Base-by-base conservation (phyloP, 1,284 basidiomycete species). In the Taiwanofungus camphoratus region DNA sequence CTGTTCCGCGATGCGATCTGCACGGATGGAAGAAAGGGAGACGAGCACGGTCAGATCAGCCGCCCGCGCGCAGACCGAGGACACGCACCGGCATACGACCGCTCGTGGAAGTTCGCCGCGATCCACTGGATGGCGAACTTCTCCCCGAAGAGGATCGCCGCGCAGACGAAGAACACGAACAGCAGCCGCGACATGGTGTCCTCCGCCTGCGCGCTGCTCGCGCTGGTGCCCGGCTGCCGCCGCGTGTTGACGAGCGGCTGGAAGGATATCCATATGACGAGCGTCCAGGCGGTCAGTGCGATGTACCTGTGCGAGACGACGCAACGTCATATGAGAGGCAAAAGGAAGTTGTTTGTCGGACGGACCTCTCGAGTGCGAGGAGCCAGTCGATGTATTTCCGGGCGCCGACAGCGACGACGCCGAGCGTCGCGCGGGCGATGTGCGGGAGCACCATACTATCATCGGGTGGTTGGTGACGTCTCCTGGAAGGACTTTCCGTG, bases 71-170 rank as follows among this genome's bases (percentile, higher is more conserved):
- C n/a, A n/a, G n/a, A n/a, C n/a, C n/a, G 24, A 38, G 3, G 21
- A 5, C 4, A 60, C 70, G 22, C 36, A 81, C 82, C 82, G 43
- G 87, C 86, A 60, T 92, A 95, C 7, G 87, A 90, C 51, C 85
- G 76, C 57, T 89, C 84, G 65, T 95, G 92, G 72, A 94, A 95
- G 58, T 86, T 87, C 53, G 66, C 69, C 47, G 87, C 87, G 52
- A 94, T 91, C 68, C 82, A 81, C 61, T 96, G 93, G 44, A 96
- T 87, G 12, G 84, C 63, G 49, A 93, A 77, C 62, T 97, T 97
- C 62, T 95, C 91, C 39, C 75, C 80, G 7, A 89, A 71, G 6
- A 93, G 72, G 19, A 93, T 72, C 26, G 77, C 73, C 0, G 83
- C 66, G 57, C 83, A 89, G 39, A 95, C 61, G 60, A 83, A 77